Evolutionary conservation across 164 flowering plant species (phyloP).

Genomic region (Pachysandra terminalis): DNA sequence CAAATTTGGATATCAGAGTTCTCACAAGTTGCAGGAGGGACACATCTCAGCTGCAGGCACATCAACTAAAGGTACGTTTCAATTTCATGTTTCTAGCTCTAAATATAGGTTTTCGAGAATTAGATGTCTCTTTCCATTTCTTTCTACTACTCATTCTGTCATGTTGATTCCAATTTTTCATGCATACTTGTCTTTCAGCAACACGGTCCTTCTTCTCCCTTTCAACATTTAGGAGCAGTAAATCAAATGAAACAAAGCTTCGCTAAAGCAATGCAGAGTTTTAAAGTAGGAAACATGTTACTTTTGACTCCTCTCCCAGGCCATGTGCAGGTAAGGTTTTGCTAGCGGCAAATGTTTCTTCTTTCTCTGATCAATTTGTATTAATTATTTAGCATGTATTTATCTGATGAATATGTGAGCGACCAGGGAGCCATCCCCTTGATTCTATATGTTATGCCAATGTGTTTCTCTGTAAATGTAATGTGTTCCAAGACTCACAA

Average conservation of each 20-base stretch:
- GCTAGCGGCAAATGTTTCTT: conserved; percentile 4
- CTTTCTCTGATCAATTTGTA: not conserved
- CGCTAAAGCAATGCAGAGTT: conserved; percentile 12
- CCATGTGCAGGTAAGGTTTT: conserved; percentile 15
- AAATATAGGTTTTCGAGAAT: not conserved
- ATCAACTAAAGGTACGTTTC: conserved; percentile 54
- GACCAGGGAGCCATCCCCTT: not conserved
- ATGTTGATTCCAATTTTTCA: not conserved
- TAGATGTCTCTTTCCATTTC: not conserved
- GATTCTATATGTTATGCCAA: conserved; percentile 9
- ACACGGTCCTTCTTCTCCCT: conserved; percentile 88
- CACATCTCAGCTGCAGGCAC: conserved; percentile 38
- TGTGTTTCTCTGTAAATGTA: conserved; percentile 20
- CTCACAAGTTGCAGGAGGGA: conserved; percentile 45
- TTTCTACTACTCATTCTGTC: not conserved
- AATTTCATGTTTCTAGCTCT: not conserved
- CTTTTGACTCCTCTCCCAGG: conserved; percentile 4
- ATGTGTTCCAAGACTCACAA: conserved; percentile 2
- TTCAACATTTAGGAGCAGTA: conserved; percentile 83
- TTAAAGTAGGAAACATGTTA: conserved; percentile 1
- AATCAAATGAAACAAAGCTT: conserved; percentile 47
- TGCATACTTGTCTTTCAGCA: conserved; percentile 46
- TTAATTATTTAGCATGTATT: conserved; percentile 5
- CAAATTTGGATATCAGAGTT: conserved; percentile 28
- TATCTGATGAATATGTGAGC: not conserved